Evolutionary conservation across 2,329 filamentous ascomycete genomes (phyloP).

Genomic region (Epichloe glyceriae): DNA sequence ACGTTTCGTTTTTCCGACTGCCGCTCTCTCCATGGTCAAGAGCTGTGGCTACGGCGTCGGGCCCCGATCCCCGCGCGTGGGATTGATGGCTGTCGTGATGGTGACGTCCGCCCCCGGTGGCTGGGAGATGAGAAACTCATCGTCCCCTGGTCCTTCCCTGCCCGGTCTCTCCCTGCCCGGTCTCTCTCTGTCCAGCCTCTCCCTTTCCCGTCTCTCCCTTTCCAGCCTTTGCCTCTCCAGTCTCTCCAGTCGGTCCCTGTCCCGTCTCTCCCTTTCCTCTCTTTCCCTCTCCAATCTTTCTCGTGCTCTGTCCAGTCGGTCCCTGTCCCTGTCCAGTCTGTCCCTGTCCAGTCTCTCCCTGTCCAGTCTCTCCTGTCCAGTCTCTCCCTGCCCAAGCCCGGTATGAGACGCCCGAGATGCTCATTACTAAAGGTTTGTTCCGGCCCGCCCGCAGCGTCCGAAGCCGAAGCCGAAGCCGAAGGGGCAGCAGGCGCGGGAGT

Average conservation of each 20-base stretch:
- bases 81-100: background rate
- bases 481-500: too few relatives aligned
- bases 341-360: too few relatives aligned
- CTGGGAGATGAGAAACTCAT: background rate
- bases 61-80: background rate
- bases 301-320: too few relatives aligned
- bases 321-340: too few relatives aligned
- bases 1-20: background rate
- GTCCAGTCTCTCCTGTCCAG: too few relatives aligned
- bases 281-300: too few relatives aligned
- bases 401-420: too few relatives aligned
- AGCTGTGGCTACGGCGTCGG: background rate
- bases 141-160: background rate
- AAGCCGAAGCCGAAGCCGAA: too few relatives aligned
- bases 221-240: background rate
- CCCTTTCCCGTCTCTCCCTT: background rate
- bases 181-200: background rate
- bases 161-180: background rate
- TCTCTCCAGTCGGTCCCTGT: too few relatives aligned
- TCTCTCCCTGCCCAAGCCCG: too few relatives aligned
- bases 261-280: background rate
- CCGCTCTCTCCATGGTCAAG: background rate
- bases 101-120: background rate
- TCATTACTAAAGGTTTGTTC: too few relatives aligned
- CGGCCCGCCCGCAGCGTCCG: too few relatives aligned